Conservation (phyloP, 2,329 filamentous ascomycete species). For the Trichoderma sp. region DNA sequence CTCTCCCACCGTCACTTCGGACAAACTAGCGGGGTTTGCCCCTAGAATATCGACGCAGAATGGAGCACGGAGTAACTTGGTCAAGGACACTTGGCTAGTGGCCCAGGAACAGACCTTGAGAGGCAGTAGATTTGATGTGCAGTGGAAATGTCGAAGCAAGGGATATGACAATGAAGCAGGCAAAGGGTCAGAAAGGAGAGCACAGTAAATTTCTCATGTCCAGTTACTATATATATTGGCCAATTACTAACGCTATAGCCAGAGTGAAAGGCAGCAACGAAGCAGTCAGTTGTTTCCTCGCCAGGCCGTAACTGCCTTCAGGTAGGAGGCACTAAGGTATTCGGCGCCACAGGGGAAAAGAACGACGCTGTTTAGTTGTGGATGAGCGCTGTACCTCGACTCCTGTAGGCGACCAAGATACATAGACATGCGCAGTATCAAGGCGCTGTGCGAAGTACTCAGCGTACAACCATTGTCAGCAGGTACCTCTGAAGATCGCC, state of each 20-base stretch:
- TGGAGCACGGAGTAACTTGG: constrained; percentile 1
- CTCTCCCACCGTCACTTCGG: constrained; percentile 9
- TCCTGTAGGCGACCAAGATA: neutral
- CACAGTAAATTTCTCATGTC: neutral
- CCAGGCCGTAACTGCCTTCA: neutral
- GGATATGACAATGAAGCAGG: neutral
- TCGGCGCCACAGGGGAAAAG: neutral
- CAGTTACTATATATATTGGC: neutral
- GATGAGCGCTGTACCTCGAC: neutral
- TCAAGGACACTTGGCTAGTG: neutral
- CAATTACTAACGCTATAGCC: neutral
- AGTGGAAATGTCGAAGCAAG: neutral
- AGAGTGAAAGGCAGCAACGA: neutral
- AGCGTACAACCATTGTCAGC: neutral
- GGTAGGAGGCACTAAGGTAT: neutral
- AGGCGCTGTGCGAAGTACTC: neutral
- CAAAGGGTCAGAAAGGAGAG: neutral
- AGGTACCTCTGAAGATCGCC: neutral
- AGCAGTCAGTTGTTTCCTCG: neutral
- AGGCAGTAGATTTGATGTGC: neutral
- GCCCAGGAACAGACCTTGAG: neutral
- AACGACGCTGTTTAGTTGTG: neutral
- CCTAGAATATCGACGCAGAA: neutral
- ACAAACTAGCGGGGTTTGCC: constrained; percentile 22
- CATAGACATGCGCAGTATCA: neutral